Percentiles rank a stretch among this genome's conserved stretches.
These are phyloP conservation scores for Ophiostoma ulmi DNA, from an alignment of 2,329 filamentous ascomycete species.

Conservation along the genomic window DNA sequence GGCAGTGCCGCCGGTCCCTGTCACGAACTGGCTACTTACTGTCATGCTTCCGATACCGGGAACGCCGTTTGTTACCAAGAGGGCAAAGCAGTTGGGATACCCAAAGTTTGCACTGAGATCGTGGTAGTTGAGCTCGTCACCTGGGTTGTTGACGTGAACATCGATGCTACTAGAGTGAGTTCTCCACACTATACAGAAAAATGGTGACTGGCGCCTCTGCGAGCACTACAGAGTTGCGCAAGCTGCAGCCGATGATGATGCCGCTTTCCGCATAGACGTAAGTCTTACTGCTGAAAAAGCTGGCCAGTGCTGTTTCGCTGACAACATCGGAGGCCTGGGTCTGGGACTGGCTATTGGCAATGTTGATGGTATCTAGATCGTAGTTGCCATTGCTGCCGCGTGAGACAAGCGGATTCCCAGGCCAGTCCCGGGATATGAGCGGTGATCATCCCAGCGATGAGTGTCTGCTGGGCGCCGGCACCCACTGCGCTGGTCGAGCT, in stretches of 20 bases:
- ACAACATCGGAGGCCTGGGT: background rate
- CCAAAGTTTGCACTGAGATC: background rate
- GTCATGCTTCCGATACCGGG: background rate
- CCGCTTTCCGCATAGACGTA: background rate
- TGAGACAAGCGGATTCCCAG: slow-evolving; percentile 56
- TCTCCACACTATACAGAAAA: background rate
- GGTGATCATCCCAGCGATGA: background rate
- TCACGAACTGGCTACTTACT: background rate
- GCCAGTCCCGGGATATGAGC: slow-evolving; percentile 51
- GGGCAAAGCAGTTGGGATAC: background rate
- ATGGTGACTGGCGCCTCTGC: background rate
- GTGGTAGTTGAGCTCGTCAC: background rate
- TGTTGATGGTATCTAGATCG: slow-evolving; percentile 49
- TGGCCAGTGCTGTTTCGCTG: background rate
- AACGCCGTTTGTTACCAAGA: background rate
- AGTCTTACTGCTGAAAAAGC: background rate
- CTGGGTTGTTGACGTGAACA: background rate
- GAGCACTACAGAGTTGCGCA: slow-evolving; percentile 1
- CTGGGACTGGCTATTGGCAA: background rate
- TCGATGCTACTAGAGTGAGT: background rate
- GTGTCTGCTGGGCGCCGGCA: background rate
- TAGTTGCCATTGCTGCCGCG: slow-evolving; percentile 61
- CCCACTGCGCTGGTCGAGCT: background rate
- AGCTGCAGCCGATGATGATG: slow-evolving; percentile 1
- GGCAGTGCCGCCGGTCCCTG: background rate